Conservation (phyloP, 129 eudicot genomes). For the Solidago caesia region DNA sequence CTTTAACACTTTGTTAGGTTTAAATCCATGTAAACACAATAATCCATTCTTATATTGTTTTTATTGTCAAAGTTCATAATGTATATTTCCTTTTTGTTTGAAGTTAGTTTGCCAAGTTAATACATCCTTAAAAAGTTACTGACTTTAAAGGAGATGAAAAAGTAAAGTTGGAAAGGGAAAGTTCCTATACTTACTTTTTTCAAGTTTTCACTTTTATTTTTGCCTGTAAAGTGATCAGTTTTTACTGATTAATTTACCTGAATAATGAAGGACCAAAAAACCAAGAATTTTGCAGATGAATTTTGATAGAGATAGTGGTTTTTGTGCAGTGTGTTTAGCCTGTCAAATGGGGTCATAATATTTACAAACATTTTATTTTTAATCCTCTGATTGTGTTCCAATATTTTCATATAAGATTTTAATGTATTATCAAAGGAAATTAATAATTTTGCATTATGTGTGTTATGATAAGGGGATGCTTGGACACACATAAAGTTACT, state of each 20-base stretch:
- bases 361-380: constrained; percentile 10
- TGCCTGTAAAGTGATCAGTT: constrained; percentile 32
- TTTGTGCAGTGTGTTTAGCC: constrained; percentile 38
- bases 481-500: background rate
- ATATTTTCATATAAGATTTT: constrained; percentile 2
- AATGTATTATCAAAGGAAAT: background rate
- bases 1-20: constrained; percentile 10
- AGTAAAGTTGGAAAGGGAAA: constrained; percentile 20
- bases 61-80: background rate
- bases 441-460: background rate
- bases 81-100: background rate
- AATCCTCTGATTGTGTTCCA: background rate
- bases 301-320: constrained; percentile 36
- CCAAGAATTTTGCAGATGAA: constrained; percentile 23
- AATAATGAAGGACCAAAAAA: constrained; percentile 29
- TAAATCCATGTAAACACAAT: background rate
- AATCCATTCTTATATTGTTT: background rate
- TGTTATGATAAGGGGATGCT: background rate
- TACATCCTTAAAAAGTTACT: background rate
- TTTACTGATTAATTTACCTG: constrained; percentile 33
- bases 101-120: background rate
- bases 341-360: constrained; percentile 32
- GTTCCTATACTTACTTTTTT: constrained; percentile 16
- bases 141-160: constrained; percentile 11
- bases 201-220: constrained; percentile 12